Conservation (phyloP, 2,329 filamentous ascomycete genomes). For the Corinectria fuckeliana region DNA sequence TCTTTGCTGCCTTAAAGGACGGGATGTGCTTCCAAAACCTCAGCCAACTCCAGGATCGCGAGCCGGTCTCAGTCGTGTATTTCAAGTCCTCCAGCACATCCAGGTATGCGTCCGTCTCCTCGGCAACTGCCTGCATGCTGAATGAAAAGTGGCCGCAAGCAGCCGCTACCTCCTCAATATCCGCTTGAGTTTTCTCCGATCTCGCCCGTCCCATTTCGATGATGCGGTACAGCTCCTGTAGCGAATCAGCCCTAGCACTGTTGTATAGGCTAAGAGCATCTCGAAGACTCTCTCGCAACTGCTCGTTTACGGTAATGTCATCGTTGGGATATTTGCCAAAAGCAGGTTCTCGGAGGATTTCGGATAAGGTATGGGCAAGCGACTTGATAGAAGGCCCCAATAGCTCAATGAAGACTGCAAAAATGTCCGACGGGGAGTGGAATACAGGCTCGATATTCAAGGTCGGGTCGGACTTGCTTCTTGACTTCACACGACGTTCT, state of each 20-base stretch:
- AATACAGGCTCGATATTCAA: slow-evolving; percentile 48
- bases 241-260: slow-evolving; percentile 73
- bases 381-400: slow-evolving; percentile 96
- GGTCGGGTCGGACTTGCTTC: slow-evolving; percentile 40
- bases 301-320: slow-evolving; percentile 76
- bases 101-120: slow-evolving; percentile 85
- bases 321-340: slow-evolving; percentile 74
- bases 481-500: slow-evolving; percentile 45
- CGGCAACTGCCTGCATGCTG: slow-evolving; percentile 86
- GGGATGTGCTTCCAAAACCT: slow-evolving; percentile 69
- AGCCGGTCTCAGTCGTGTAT: slow-evolving; percentile 66
- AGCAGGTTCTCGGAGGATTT: slow-evolving; percentile 86
- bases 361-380: slow-evolving; percentile 86
- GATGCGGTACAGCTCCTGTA: slow-evolving; percentile 80
- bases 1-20: slow-evolving; percentile 10
- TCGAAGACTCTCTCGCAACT: slow-evolving; percentile 79
- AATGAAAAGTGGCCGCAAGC: slow-evolving; percentile 97
- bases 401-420: slow-evolving; percentile 86
- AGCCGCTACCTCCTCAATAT: slow-evolving; percentile 97
- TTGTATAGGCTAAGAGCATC: slow-evolving; percentile 85
- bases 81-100: slow-evolving; percentile 87
- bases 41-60: slow-evolving; percentile 82
- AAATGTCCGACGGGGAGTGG: slow-evolving; percentile 79
- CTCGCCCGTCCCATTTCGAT: slow-evolving; percentile 74
- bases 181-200: slow-evolving; percentile 80